Conservation (phyloP, 2,329 filamentous ascomycete genomes). For the Sclerotinia minor region DNA sequence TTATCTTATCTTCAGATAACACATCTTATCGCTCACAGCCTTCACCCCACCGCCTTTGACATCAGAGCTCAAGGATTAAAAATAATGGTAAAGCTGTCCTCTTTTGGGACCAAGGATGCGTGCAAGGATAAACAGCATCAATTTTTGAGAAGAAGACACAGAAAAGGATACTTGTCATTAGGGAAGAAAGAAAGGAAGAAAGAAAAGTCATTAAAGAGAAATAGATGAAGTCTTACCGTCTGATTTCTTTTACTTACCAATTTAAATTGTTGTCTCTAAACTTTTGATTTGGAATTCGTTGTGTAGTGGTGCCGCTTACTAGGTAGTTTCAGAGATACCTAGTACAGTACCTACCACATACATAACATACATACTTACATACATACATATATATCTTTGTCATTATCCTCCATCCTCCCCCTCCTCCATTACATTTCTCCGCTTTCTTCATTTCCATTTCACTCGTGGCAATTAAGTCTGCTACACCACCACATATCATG, state of each 20-base stretch:
- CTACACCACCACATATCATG: conserved; percentile 35
- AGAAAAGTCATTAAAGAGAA: neutral
- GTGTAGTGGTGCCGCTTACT: neutral
- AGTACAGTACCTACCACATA: too few relatives aligned
- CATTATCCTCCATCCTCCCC: conserved; percentile 10
- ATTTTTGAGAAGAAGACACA: neutral
- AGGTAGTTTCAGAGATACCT: conserved; percentile 31
- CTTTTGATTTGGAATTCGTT: too few relatives aligned
- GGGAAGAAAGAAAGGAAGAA: conserved; percentile 5
- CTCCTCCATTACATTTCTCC: conserved; percentile 15
- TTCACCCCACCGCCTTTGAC: too few relatives aligned
- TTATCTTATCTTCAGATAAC: conserved; percentile 9
- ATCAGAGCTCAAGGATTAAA: neutral
- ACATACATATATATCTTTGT: conserved; percentile 18
- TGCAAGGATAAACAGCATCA: conserved; percentile 16
- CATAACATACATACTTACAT: too few relatives aligned
- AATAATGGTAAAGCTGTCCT: conserved; percentile 25
- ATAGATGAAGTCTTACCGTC: neutral
- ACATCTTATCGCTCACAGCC: conserved; percentile 9
- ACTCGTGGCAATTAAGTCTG: conserved; percentile 30
- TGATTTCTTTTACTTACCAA: too few relatives aligned
- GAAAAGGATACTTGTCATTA: conserved; percentile 14
- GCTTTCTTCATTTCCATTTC: conserved; percentile 37
- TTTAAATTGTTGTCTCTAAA: too few relatives aligned
- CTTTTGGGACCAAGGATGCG: conserved; percentile 5